Base-by-base conservation (phyloP, 176 grass and related monocot species). In the Leersia perrieri region DNA sequence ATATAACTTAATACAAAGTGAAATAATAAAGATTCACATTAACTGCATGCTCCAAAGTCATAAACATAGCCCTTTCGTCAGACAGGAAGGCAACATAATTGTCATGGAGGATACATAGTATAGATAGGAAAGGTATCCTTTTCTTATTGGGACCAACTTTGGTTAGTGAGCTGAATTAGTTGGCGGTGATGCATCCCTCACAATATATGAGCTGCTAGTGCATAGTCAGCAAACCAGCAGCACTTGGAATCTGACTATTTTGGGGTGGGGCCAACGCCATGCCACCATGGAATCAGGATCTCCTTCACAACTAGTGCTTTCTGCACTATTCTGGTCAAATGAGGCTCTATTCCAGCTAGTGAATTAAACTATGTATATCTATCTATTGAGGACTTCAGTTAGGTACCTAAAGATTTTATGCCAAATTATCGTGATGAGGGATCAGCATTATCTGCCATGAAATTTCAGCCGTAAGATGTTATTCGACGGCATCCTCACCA, bases 131-230 rank as follows among this genome's bases (percentile, higher is more conserved):
- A 7, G 20, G 7, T 51, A 3, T 57, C 20, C 8, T 22, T 9
- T 49, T 51, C 20, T 44, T 44, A 10, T 57, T 57, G 51, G 53
- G 53, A n/a, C 9, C 22, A 10, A 9, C 8, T 49, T 49, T 20
- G 14, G 10, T 30, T 45, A 7, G 68, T 28, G 5, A 44, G 22
- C 5, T 44, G 25, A 22, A 16, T 0, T 75, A 63, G 72, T 82
- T 87, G 65, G 80, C 14, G 73, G 77, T 57, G 79, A 70, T 65
- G 73, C 66, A 2, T 41, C 31, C 5, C 33, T 33, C 86, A 77
- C 67, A 30, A 85, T 30, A 20, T 53, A 38, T 71, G 14, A 18
- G 1, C 14, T 28, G 33, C 20, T 27, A 34, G 31, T 57, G 45
- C 61, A 67, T 66, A 35, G 10, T 4, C 35, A 35, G 15, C 22